Conservation (phyloP, 2,329 filamentous ascomycete species). For the Helminthosporium solani region DNA sequence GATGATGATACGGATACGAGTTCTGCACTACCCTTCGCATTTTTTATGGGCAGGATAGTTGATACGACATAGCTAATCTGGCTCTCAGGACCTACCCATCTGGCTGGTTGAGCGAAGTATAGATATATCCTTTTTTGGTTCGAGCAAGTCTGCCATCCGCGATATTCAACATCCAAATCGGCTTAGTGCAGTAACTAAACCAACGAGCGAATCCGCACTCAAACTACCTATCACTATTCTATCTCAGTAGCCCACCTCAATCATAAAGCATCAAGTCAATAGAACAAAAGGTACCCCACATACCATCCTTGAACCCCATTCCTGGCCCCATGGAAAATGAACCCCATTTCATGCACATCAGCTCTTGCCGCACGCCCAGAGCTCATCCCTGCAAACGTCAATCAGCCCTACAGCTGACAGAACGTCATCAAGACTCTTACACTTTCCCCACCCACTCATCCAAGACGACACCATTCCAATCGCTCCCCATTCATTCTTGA, state of each 20-base stretch:
- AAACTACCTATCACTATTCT: too few species aligned
- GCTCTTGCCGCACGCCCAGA: not conserved
- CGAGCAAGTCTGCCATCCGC: too few species aligned
- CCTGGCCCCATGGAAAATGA: not conserved
- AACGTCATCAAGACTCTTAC: conserved; percentile 2
- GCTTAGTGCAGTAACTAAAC: too few species aligned
- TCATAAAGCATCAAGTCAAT: not conserved
- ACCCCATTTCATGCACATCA: not conserved
- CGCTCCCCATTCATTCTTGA: conserved; percentile 1
- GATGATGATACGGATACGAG: not conserved
- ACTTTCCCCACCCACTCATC: not conserved
- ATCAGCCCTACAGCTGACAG: conserved; percentile 15
- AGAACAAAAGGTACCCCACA: not conserved
- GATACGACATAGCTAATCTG: conserved; percentile 15
- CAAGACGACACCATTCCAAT: too few species aligned
- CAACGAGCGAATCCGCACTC: too few species aligned
- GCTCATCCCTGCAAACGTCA: conserved; percentile 16
- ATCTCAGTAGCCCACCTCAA: not conserved
- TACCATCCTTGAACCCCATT: not conserved
- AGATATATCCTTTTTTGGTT: conserved; percentile 5
- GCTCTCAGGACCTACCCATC: conserved; percentile 5
- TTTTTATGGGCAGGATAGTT: conserved; percentile 12
- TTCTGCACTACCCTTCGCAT: conserved; percentile 9
- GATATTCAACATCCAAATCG: too few species aligned
- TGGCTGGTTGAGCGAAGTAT: conserved; percentile 3